Evolutionary conservation across 768 basidiomycete species (phyloP).

Genomic region (Leucocoprinus sp.): DNA sequence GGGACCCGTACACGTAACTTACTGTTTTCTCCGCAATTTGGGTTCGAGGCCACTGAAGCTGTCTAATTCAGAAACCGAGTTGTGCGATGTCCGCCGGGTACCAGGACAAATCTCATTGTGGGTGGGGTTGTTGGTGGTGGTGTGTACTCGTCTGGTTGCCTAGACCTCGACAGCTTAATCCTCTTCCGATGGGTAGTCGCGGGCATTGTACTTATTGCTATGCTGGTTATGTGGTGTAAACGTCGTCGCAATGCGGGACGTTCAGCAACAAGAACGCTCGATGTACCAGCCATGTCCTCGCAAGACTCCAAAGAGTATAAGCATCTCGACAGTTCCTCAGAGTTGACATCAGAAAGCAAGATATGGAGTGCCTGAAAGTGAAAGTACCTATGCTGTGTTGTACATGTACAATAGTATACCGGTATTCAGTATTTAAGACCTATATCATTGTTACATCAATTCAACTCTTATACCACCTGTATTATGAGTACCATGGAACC

Average conservation of each 20-base stretch:
- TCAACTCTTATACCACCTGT: neutral
- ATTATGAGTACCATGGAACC: conserved; percentile 3
- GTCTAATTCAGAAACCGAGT: neutral
- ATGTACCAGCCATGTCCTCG: neutral
- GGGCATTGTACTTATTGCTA: neutral
- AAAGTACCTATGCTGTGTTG: no score
- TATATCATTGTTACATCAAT: no score
- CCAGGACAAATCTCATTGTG: conserved; percentile 1
- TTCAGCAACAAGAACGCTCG: neutral
- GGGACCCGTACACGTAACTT: conserved; percentile 4
- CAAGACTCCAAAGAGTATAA: conserved; percentile 3
- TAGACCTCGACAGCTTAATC: neutral
- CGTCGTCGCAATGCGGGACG: neutral
- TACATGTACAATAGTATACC: no score
- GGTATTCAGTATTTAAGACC: no score
- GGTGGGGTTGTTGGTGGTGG: conserved; percentile 7
- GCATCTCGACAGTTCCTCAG: no score
- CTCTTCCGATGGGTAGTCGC: neutral
- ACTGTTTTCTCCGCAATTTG: neutral
- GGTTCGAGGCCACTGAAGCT: conserved; percentile 8
- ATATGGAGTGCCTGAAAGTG: no score
- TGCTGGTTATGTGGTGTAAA: neutral
- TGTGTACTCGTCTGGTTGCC: neutral
- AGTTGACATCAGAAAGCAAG: no score
- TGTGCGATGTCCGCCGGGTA: conserved; percentile 5